These are phyloP conservation scores for Cryptococcus sp. DNA, from an alignment of 1,284 basidiomycete species.

Conservation along the genomic window DNA sequence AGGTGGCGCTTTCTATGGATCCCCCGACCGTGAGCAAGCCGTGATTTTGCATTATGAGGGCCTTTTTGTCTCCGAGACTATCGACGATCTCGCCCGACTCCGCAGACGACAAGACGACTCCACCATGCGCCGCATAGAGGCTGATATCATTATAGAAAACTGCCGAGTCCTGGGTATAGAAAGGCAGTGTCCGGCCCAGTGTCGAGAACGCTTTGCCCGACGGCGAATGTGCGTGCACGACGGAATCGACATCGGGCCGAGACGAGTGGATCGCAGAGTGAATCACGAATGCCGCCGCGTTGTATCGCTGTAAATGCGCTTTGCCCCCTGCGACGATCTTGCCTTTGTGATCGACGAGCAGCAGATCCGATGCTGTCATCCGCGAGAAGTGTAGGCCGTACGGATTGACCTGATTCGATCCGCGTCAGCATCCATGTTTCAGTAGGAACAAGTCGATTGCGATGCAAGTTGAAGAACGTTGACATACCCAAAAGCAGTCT, in stretches of 20 bases:
- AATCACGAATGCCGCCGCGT: conserved; percentile 60
- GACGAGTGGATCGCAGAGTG: conserved; percentile 64
- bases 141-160: conserved; percentile 31
- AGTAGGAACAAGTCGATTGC: background rate
- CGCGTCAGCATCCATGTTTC: conserved; percentile 5
- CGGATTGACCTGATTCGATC: conserved; percentile 24
- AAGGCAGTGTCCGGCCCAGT: conserved; percentile 60
- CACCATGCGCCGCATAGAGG: conserved; percentile 58
- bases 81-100: conserved; percentile 63
- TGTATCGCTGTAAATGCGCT: conserved; percentile 53
- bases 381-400: conserved; percentile 53
- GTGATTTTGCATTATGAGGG: conserved; percentile 61
- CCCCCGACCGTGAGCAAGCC: conserved; percentile 60
- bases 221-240: conserved; percentile 67
- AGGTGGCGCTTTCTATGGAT: conserved; percentile 29
- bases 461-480: background rate
- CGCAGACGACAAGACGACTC: conserved; percentile 63
- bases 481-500: conserved; percentile 63
- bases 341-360: conserved; percentile 58
- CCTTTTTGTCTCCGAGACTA: conserved; percentile 57
- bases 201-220: conserved; percentile 66
- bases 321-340: conserved; percentile 57
- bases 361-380: conserved; percentile 58
- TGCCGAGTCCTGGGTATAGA: conserved; percentile 43
- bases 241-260: conserved; percentile 65